phyloP scores from a whole-genome alignment of 257 asterid species.

The Primulina eburnea region DNA sequence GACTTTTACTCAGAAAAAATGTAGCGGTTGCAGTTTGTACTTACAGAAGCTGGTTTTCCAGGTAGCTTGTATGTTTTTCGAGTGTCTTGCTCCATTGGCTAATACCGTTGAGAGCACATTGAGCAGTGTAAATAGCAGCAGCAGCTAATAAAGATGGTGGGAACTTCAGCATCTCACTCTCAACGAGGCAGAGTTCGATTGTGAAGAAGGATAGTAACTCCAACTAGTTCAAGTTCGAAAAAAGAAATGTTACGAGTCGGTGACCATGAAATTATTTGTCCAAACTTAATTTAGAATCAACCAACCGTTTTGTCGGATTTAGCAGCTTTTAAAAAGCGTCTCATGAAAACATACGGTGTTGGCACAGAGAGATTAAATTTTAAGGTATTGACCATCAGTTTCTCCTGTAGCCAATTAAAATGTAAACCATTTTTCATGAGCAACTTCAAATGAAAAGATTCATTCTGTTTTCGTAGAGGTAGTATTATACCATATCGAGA shows the following conservation, averaged over 20 bases:
- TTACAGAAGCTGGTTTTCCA: constrained; percentile 66
- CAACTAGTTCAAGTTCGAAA: constrained; percentile 42
- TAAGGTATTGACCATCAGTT: constrained; percentile 62
- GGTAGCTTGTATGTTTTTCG: constrained; percentile 55
- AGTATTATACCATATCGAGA: constrained; percentile 63
- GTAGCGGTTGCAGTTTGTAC: neutral
- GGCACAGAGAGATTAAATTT: constrained; percentile 80
- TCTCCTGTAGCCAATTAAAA: constrained; percentile 53
- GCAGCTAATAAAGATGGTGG: constrained; percentile 85
- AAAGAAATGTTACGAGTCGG: constrained; percentile 14
- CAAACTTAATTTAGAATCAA: neutral
- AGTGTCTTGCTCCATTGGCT: constrained; percentile 67
- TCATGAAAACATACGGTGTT: constrained; percentile 83
- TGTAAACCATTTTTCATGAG: neutral
- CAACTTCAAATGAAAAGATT: neutral
- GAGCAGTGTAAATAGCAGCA: constrained; percentile 84
- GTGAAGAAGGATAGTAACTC: constrained; percentile 73
- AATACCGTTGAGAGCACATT: constrained; percentile 49
- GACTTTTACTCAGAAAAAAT: neutral
- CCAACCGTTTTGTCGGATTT: constrained; percentile 66
- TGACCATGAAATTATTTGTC: neutral
- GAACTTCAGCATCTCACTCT: constrained; percentile 74
- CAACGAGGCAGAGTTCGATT: constrained; percentile 77
- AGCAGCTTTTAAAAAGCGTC: constrained; percentile 82
- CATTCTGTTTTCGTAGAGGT: neutral